Base-by-base conservation (phyloP, 2,329 filamentous ascomycete genomes). In the Neoarthrinium moseri region DNA sequence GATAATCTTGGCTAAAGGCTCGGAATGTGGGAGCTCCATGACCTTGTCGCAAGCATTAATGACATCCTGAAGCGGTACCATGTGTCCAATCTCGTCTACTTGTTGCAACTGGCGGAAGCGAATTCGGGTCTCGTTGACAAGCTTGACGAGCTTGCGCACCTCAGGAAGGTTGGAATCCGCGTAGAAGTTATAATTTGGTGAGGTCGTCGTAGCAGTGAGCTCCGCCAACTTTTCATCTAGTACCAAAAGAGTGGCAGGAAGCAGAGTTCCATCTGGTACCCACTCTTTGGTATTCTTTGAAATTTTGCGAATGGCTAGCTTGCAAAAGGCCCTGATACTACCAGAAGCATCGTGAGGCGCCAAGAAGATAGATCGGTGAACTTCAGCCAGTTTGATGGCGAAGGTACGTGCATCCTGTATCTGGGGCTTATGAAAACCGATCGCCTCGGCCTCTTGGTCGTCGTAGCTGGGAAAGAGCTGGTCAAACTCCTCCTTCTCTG, bases 1-100 rank as follows among this genome's bases (percentile, higher is more conserved):
- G 43, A 99, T 80, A 46, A 95, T 83, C 58, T 87, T 91, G 2
- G 91, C 91, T 4, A 99, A 74, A 0, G 94, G 91, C 46, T 96
- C 91, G 1, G 81, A 80, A 56, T 96, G 84, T 18, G 81, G 76
- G 56, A 96, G 81, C 45, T 85, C 78, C 2, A 95, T 75, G 1
- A 95, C 74, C 53, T 87, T 84, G 46, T 87, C 80, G 59, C 89
- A 95, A 22, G 83, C 84, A 12, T 74, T 68, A 2, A 95, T 68
- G 4, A 95, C 89, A 62, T 97, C 91, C 23, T 78, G 77, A 6
- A 96, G 77, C 4, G 66, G 91, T 79, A 74, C 90, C 82, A 82
- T 92, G 51, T 86, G 81, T 3, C 77, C 77, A 45, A 86, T 86
- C 56, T 86, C 83, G 50, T 86, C 82, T 1, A 83, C 68, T 6